Conservation (phyloP, 2,329 filamentous ascomycete genomes). For the Neonectria coccinea region DNA sequence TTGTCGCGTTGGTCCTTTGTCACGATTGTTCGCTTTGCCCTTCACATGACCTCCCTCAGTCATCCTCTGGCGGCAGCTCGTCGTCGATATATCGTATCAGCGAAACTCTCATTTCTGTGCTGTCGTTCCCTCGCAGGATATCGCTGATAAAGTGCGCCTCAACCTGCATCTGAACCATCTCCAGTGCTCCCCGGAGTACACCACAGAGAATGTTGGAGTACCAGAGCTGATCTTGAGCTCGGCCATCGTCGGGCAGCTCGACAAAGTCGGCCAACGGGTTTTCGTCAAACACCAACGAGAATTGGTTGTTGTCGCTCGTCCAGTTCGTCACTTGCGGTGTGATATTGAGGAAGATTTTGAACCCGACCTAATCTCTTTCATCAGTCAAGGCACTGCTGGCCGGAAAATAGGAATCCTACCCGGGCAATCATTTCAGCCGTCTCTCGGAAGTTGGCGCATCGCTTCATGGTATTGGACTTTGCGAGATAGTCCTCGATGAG, state of each 20-base stretch:
- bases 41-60: conserved; percentile 63
- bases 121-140: conserved; percentile 90
- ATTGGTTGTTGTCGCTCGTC: conserved; percentile 96
- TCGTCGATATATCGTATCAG: conserved; percentile 96
- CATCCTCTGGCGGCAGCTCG: conserved; percentile 95
- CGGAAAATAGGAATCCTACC: conserved; percentile 59
- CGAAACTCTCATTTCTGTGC: conserved; percentile 95
- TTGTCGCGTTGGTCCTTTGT: background rate
- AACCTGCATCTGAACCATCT: conserved; percentile 99
- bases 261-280: conserved; percentile 98
- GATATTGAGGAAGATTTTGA: conserved; percentile 99
- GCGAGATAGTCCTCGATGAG: conserved; percentile 98
- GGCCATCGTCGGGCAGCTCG: conserved; percentile 93
- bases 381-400: conserved; percentile 30
- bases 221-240: conserved; percentile 97
- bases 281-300: conserved; percentile 95
- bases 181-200: conserved; percentile 87
- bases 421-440: conserved; percentile 97
- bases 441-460: conserved; percentile 93
- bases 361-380: conserved; percentile 76
- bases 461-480: conserved; percentile 89
- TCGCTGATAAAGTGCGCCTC: conserved; percentile 97
- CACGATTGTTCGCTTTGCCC: conserved; percentile 15
- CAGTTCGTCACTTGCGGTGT: conserved; percentile 94
- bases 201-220: conserved; percentile 98